Percentiles rank a stretch among this genome's conserved stretches.
Conservation (phyloP, 202 grass and related monocot genomes). For the Saccharum hybrid region DNA sequence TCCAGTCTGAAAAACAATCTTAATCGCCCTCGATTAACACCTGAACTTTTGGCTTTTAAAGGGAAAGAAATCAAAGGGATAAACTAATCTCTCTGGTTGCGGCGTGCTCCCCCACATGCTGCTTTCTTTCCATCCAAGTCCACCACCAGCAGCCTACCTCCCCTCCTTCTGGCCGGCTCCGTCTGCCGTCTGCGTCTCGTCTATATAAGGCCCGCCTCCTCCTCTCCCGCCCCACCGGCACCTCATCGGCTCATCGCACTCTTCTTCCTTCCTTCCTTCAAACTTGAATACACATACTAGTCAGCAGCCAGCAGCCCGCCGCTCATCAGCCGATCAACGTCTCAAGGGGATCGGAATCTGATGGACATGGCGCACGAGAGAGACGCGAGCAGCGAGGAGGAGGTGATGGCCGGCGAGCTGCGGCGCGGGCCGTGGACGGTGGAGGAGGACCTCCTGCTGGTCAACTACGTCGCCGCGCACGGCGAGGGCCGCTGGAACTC, state of each 20-base stretch:
- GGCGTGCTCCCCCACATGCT: slow-evolving; percentile 78
- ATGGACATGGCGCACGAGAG: slow-evolving; percentile 66
- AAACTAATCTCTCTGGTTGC: slow-evolving; percentile 64
- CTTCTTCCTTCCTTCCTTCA: slow-evolving; percentile 11
- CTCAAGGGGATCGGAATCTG: background rate
- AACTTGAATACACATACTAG: background rate
- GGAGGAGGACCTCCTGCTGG: slow-evolving; percentile 85
- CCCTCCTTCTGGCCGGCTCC: background rate
- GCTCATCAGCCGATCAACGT: background rate
- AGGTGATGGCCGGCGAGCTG: slow-evolving; percentile 71
- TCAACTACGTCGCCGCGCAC: slow-evolving; percentile 79
- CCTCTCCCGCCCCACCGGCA: slow-evolving; percentile 55
- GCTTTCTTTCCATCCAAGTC: slow-evolving; percentile 46
- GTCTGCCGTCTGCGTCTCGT: slow-evolving; percentile 19
- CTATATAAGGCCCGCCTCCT: slow-evolving; percentile 23
- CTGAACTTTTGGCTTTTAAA: slow-evolving; percentile 78
- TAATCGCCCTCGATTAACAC: slow-evolving; percentile 41
- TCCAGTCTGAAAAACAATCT: background rate
- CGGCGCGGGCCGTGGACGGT: slow-evolving; percentile 90
- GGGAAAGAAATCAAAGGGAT: slow-evolving; percentile 37
- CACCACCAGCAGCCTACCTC: slow-evolving; percentile 13
- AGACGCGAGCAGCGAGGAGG: slow-evolving; percentile 55
- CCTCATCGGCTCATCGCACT: slow-evolving; percentile 52
- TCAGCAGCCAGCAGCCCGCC: background rate
- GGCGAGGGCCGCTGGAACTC: slow-evolving; percentile 97